phyloP scores from a whole-genome alignment of 352 stramenopile genomes.

The Phytophthora pseudosyringae region DNA sequence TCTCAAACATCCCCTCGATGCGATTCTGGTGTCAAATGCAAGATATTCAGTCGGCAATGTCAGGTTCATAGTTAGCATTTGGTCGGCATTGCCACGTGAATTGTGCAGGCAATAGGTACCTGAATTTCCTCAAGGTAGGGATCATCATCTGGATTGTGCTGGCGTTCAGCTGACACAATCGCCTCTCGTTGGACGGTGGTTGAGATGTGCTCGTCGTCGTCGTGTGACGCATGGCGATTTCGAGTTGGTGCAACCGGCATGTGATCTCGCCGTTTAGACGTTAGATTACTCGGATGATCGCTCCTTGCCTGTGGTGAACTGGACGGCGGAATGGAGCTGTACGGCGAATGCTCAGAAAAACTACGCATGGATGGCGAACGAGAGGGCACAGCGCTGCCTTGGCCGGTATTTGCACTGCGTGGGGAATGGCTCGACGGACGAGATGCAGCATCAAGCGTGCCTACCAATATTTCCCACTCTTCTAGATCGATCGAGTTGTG shows the following conservation, averaged over 20 bases:
- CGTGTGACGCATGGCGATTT: not conserved
- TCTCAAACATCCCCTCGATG: conserved; percentile 54
- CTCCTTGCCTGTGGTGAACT: conserved; percentile 17
- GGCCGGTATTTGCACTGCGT: conserved; percentile 2
- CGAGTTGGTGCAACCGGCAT: not conserved
- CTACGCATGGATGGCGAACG: conserved; percentile 13
- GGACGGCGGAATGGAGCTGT: conserved; percentile 16
- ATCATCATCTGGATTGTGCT: conserved; percentile 34
- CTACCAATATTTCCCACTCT: conserved; percentile 73
- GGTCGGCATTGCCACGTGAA: too few relatives aligned
- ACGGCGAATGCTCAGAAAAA: conserved; percentile 5
- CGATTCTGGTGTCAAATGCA: conserved; percentile 34
- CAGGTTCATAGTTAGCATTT: too few relatives aligned
- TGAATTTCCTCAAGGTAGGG: conserved; percentile 53
- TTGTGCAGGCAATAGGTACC: conserved; percentile 15
- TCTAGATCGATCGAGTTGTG: conserved; percentile 61
- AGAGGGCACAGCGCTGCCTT: conserved; percentile 14
- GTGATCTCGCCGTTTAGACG: conserved; percentile 2
- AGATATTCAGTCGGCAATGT: too few relatives aligned
- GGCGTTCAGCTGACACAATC: conserved; percentile 19
- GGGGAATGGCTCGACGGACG: conserved; percentile 31
- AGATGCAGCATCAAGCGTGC: conserved; percentile 68
- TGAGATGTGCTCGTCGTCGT: conserved; percentile 7
- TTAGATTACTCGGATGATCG: not conserved
- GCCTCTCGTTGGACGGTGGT: conserved; percentile 16